Conservation (phyloP, 768 basidiomycete species). For the Chiua virens region DNA sequence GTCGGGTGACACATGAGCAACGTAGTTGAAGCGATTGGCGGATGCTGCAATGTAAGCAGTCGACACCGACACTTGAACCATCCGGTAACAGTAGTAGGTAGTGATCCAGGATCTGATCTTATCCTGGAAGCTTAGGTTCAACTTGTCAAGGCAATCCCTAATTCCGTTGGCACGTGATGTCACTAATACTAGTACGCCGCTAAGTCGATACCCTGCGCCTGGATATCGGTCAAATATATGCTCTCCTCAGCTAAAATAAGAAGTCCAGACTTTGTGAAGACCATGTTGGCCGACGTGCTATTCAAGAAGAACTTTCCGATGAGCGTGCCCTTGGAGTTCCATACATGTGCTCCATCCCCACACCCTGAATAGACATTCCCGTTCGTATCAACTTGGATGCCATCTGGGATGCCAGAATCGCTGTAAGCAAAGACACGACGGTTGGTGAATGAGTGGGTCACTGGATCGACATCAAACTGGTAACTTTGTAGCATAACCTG, state of each 20-base stretch:
- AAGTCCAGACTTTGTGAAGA: conserved; percentile 41
- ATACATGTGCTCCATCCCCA: conserved; percentile 68
- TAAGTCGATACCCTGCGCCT: conserved; percentile 29
- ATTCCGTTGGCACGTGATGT: conserved; percentile 8
- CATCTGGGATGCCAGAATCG: conserved; percentile 68
- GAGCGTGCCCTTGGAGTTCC: conserved; percentile 52
- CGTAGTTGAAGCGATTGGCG: conserved; percentile 45
- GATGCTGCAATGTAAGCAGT: conserved; percentile 48
- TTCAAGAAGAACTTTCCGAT: conserved; percentile 64
- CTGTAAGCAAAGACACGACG: conserved; percentile 66
- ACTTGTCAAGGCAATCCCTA: too few relatives aligned
- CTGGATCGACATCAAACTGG: conserved; percentile 63
- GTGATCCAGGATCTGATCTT: conserved; percentile 8
- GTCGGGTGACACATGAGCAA: conserved; percentile 35
- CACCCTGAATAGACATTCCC: conserved; percentile 70
- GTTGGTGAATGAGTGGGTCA: conserved; percentile 53
- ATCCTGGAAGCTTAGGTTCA: neutral
- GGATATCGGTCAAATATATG: conserved; percentile 39
- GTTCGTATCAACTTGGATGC: conserved; percentile 47
- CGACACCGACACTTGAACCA: conserved; percentile 19
- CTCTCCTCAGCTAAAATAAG: conserved; percentile 41
- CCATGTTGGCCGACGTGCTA: conserved; percentile 36
- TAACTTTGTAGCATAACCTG: conserved; percentile 42
- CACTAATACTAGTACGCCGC: neutral
- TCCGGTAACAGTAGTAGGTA: neutral